Evolutionary conservation across 2,329 filamentous ascomycete genomes (phyloP).

Genomic region (Trichoderma sp.): DNA sequence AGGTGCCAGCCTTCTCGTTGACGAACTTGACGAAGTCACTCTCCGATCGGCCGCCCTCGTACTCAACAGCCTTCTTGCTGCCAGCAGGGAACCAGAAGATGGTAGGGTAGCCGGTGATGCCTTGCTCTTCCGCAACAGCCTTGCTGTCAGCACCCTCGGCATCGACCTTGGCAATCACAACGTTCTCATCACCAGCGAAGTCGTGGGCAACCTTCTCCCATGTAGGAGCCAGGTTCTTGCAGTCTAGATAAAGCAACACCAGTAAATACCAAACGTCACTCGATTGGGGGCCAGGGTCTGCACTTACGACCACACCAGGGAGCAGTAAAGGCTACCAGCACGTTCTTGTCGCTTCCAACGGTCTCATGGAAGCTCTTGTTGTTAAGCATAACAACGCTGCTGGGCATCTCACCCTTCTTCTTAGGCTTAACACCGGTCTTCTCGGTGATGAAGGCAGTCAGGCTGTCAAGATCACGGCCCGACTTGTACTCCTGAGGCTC

Average conservation of each 20-base stretch:
- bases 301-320: conserved; percentile 97
- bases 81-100: conserved; percentile 97
- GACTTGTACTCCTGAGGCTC: conserved; percentile 81
- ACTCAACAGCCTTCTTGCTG: conserved; percentile 66
- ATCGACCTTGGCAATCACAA: conserved; percentile 92
- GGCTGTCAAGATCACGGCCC: conserved; percentile 81
- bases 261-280: conserved; percentile 5
- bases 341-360: conserved; percentile 82
- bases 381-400: conserved; percentile 73
- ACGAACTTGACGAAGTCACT: conserved; percentile 73
- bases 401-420: conserved; percentile 69
- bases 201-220: conserved; percentile 86
- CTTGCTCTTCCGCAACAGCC: conserved; percentile 69
- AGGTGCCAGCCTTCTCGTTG: conserved; percentile 84
- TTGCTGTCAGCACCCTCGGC: conserved; percentile 86
- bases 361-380: conserved; percentile 73
- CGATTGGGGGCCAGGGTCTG: background rate
- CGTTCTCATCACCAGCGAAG: conserved; percentile 72
- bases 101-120: conserved; percentile 84
- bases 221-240: conserved; percentile 85
- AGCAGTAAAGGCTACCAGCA: conserved; percentile 93
- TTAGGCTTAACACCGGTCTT: conserved; percentile 84
- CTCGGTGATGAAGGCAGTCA: conserved; percentile 75
- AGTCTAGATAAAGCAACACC: conserved; percentile 58
- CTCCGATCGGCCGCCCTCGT: conserved; percentile 74